These are phyloP conservation scores for Oryza rufipogon DNA, from an alignment of 176 grass and related monocot species.

Conservation along the genomic window DNA sequence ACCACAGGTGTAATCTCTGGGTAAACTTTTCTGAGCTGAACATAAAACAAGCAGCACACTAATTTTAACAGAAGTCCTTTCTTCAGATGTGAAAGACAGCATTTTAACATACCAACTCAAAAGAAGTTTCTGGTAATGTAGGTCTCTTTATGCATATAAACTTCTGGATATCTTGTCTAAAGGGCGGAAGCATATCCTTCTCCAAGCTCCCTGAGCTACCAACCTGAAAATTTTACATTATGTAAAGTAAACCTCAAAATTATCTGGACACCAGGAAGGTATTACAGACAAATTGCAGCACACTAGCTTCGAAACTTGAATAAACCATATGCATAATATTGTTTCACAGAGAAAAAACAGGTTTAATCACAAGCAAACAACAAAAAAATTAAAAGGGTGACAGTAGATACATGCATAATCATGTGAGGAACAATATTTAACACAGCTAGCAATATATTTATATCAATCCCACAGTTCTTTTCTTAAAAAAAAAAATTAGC, in stretches of 20 bases:
- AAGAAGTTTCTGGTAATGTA: slow-evolving; percentile 46
- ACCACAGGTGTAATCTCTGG: slow-evolving; percentile 13
- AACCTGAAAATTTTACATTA: slow-evolving; percentile 45
- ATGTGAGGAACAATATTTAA: neutral
- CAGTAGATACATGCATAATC: neutral
- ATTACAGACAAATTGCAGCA: slow-evolving; percentile 14
- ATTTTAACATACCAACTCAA: slow-evolving; percentile 55
- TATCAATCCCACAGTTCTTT: too few relatives aligned
- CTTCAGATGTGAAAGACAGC: neutral
- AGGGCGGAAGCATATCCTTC: slow-evolving; percentile 38
- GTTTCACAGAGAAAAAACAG: slow-evolving; percentile 1
- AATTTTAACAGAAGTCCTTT: neutral
- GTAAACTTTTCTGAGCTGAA: slow-evolving; percentile 44
- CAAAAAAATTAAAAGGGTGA: neutral
- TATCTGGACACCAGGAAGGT: slow-evolving; percentile 11
- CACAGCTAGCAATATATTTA: too few relatives aligned
- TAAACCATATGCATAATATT: slow-evolving; percentile 4
- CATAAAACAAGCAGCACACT: slow-evolving; percentile 24
- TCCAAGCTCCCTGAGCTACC: slow-evolving; percentile 41
- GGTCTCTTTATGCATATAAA: slow-evolving; percentile 41
- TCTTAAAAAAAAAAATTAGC: too few relatives aligned
- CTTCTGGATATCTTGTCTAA: slow-evolving; percentile 43
- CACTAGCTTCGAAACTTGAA: slow-evolving; percentile 6
- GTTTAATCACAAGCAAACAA: slow-evolving; percentile 32
- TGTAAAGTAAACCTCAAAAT: slow-evolving; percentile 29